Percentiles rank a stretch among this genome's conserved stretches.
phyloP scores from a whole-genome alignment of 768 basidiomycete genomes.

The Pseudohyphozyma bogoriensis region DNA sequence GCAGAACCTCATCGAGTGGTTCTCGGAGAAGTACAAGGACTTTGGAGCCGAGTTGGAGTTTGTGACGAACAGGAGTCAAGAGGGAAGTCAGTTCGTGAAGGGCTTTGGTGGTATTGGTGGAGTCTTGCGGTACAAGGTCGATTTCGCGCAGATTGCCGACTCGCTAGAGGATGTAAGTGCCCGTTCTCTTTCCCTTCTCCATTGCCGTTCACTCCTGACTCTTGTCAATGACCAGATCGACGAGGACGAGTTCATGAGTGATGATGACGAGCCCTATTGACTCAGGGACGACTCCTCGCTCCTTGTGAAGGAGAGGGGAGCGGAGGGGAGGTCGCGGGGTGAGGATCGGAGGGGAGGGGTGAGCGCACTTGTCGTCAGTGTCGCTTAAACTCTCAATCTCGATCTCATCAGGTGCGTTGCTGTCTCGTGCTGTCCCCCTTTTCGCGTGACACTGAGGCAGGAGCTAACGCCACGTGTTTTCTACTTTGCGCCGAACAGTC shows the following conservation, averaged over 20 bases:
- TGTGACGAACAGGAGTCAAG: constrained; percentile 78
- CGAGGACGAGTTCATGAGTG: constrained; percentile 6
- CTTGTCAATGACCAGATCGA: background rate
- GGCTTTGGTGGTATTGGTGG: constrained; percentile 96
- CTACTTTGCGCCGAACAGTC: no score
- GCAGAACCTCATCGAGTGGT: constrained; percentile 88
- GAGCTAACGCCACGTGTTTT: no score
- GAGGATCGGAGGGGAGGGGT: no score
- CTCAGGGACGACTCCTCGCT: no score
- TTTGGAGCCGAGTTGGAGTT: constrained; percentile 90
- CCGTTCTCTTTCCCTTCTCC: background rate
- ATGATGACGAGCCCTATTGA: no score
- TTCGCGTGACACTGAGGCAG: no score
- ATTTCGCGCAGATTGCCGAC: constrained; percentile 66
- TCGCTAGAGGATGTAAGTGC: constrained; percentile 32
- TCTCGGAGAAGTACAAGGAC: constrained; percentile 95
- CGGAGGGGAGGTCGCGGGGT: no score
- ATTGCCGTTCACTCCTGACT: background rate
- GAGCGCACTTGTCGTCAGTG: no score
- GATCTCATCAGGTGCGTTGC: no score
- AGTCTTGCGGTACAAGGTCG: constrained; percentile 83
- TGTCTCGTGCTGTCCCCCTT: no score
- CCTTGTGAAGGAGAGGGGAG: no score
- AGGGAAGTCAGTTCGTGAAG: constrained; percentile 95
- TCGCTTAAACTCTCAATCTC: no score